Evolutionary conservation across 2,329 filamentous ascomycete genomes (phyloP).

Genomic region (Colletotrichum horii): DNA sequence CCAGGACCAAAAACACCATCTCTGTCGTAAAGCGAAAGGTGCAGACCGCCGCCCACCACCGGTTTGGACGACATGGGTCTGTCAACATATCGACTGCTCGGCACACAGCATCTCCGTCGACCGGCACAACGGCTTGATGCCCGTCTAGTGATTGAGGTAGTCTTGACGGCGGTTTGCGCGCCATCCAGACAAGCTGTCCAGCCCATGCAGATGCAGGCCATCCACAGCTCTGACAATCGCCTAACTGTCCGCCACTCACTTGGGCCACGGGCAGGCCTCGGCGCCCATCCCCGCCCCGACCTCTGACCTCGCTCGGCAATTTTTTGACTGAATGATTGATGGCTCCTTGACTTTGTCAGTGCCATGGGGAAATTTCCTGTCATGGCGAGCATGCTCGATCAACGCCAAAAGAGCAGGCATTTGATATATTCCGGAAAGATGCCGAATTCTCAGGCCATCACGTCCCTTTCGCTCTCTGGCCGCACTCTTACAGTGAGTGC

Average conservation of each 20-base stretch:
- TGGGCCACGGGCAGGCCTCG: background rate
- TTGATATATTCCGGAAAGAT: background rate
- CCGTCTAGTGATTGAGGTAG: background rate
- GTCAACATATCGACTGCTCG: background rate
- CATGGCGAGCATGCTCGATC: background rate
- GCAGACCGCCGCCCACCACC: background rate
- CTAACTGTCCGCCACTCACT: background rate
- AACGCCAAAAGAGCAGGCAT: background rate
- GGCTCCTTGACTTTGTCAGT: conserved; percentile 13
- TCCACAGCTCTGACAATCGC: background rate
- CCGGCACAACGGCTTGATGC: background rate
- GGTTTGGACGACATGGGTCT: background rate
- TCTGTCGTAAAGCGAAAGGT: background rate
- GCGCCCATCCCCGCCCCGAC: background rate
- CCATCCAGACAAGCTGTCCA: background rate
- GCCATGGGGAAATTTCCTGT: background rate
- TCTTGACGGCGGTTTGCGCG: background rate
- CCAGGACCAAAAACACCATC: background rate
- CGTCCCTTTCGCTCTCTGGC: background rate
- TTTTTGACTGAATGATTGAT: conserved; percentile 1
- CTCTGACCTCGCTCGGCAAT: background rate
- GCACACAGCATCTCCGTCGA: background rate
- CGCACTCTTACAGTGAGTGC: background rate
- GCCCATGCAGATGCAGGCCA: background rate
- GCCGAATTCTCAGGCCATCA: background rate